Evolutionary conservation across 192 early-diverging fungal species (phyloP).

Genomic region (Dimargaris xerosporica): DNA sequence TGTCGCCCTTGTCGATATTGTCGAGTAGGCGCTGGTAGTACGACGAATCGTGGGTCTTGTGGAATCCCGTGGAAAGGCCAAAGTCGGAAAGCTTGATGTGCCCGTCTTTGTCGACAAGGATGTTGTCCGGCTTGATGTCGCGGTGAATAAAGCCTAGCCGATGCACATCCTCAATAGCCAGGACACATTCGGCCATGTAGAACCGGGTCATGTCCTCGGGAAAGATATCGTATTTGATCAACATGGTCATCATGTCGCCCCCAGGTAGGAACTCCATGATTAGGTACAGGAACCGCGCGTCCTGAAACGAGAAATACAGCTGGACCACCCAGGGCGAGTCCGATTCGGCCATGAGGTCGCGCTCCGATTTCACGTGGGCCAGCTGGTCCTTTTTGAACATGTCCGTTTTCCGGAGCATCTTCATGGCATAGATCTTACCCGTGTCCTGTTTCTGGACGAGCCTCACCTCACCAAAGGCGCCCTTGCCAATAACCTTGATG

Average conservation of each 20-base stretch:
- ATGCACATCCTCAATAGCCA: constrained; percentile 81
- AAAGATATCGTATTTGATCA: constrained; percentile 42
- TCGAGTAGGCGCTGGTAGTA: constrained; percentile 81
- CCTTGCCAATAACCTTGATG: constrained; percentile 95
- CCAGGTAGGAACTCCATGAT: constrained; percentile 84
- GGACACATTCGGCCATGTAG: constrained; percentile 73
- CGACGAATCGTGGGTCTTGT: constrained; percentile 94
- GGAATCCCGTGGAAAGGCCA: constrained; percentile 94
- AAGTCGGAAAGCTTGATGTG: constrained; percentile 88
- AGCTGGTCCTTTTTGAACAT: constrained; percentile 99
- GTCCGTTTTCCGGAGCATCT: constrained; percentile 86
- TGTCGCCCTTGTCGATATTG: constrained; percentile 39
- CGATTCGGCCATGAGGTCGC: constrained; percentile 10
- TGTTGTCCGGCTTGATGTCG: constrained; percentile 64
- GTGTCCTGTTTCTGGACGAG: constrained; percentile 91
- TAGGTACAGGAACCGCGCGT: constrained; percentile 67
- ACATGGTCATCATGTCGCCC: constrained; percentile 86
- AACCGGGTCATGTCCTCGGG: constrained; percentile 74
- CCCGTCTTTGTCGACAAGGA: constrained; percentile 53
- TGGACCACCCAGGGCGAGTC: constrained; percentile 93
- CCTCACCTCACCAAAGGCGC: constrained; percentile 97
- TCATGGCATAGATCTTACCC: constrained; percentile 98
- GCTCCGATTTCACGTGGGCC: constrained; percentile 81
- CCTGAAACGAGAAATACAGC: constrained; percentile 87
- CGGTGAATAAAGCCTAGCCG: constrained; percentile 78